Evolutionary conservation across 2,329 filamentous ascomycete genomes (phyloP).

Genomic region (Penicillium janthinellum): DNA sequence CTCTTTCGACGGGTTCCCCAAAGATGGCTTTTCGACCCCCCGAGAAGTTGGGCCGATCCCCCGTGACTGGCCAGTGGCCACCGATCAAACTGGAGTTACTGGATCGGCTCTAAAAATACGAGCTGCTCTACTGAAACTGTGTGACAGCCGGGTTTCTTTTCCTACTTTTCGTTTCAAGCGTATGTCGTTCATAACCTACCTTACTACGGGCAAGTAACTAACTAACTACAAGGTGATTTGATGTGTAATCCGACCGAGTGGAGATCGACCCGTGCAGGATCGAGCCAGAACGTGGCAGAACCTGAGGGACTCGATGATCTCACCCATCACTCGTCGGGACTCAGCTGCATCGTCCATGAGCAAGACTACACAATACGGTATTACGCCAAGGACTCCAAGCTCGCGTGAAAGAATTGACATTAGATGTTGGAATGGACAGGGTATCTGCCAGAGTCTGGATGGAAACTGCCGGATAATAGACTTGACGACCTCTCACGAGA

Average conservation of each 20-base stretch:
- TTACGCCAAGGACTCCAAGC: not conserved
- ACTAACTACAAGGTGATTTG: not conserved
- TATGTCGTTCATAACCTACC: too few species aligned
- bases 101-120: not conserved
- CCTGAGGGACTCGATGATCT: conserved; percentile 19
- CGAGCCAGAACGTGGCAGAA: conserved; percentile 11
- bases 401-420: conserved; percentile 9
- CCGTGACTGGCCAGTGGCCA: not conserved
- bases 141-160: not conserved
- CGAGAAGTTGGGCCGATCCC: conserved; percentile 11
- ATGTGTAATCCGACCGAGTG: not conserved
- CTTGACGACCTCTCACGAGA: not conserved
- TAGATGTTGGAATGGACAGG: conserved; percentile 14
- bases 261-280: conserved; percentile 13
- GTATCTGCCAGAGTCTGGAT: not conserved
- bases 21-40: conserved; percentile 5
- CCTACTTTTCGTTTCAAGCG: too few species aligned
- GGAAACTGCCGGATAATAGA: not conserved
- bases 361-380: not conserved
- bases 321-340: conserved; percentile 10
- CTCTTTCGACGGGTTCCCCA: not conserved
- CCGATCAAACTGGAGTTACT: not conserved
- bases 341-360: not conserved
- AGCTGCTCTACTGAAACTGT: not conserved
- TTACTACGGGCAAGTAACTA: not conserved